Percentiles rank a stretch among this genome's conserved stretches.
These are phyloP conservation scores for Solanum etuberosum DNA, from an alignment of 257 asterid species.

Conservation along the genomic window DNA sequence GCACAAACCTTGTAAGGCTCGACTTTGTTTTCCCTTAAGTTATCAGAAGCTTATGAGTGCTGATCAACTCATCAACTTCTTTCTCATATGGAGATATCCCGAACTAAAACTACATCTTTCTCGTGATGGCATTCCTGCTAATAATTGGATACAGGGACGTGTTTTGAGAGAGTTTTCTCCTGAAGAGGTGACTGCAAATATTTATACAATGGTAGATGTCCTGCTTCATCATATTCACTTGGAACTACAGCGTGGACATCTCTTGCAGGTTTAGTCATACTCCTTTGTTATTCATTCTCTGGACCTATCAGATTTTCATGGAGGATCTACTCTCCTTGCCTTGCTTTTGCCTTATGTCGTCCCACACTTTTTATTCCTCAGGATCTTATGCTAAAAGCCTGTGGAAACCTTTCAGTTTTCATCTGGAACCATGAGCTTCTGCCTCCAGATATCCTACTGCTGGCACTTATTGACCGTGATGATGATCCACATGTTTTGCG, in stretches of 20 bases:
- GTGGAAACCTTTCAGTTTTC: constrained; percentile 72
- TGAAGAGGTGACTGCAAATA: constrained; percentile 92
- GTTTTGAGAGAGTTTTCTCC: constrained; percentile 93
- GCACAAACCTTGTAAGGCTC: constrained; percentile 69
- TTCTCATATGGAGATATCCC: neutral
- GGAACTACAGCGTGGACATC: constrained; percentile 87
- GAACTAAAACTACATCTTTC: neutral
- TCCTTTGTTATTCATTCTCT: constrained; percentile 5
- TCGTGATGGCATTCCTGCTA: constrained; percentile 3
- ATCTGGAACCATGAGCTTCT: constrained; percentile 93
- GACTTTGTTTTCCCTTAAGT: neutral
- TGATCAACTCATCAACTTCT: neutral
- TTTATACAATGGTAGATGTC: constrained; percentile 93
- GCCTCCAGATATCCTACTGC: constrained; percentile 79
- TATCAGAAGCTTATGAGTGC: neutral
- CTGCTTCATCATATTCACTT: constrained; percentile 73
- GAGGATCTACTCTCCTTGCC: neutral
- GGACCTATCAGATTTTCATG: neutral
- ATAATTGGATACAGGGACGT: constrained; percentile 52
- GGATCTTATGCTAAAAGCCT: constrained; percentile 86
- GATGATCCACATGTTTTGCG: constrained; percentile 92
- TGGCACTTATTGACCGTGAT: constrained; percentile 92
- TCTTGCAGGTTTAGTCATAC: constrained; percentile 62
- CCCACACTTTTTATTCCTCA: constrained; percentile 24
- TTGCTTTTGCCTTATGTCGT: neutral